Base-by-base conservation (phyloP, 257 asterid genomes). In the Handroanthus guayacan region DNA sequence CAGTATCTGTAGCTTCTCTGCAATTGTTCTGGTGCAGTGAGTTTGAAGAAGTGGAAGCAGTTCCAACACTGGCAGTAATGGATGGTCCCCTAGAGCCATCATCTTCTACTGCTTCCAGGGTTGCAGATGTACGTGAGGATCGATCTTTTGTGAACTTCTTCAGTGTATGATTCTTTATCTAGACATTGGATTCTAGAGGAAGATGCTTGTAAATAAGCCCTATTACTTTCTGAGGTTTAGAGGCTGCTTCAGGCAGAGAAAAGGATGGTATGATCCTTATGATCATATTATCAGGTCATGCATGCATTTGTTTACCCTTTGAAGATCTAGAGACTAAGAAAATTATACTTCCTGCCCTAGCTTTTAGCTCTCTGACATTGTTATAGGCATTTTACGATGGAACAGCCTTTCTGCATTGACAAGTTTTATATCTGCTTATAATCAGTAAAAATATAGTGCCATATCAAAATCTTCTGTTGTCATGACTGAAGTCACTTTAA, bases 21-120 rank as follows among this genome's bases (percentile, higher is more conserved):
- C 76, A 25, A 57, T 58, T 69, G 41, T 41, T 73, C 72, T 80
- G 11, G 68, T 82, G 80, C 88, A 91, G 97, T 60, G 89, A 86
- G 75, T 87, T 85, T 61, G 92, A 88, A 77, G 95, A 91, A 79
- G 82, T 86, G 74, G 93, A 90, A 82, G 89, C 91, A 77, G 88
- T 88, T 68, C 87, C 93, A 48, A 79, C 87, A 37, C 79, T 80
- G 88, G 86, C 91, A 44, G 90, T 85, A 66, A 90, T 88, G 86
- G 94, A 91, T 85, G 90, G 90, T 68, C 89, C 90, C 62, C 73
- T 85, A 55, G 93, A 91, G 84, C 92, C 95, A 10, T 69, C 91
- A 75, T 68, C 83, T 17, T 72, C 89, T 60, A 34, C 83, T 50
- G 63, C 81, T 41, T 17, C 88, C 50, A 84, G 72, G 69, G 82